phyloP scores from a whole-genome alignment of 2,329 filamentous ascomycete species.

The Claviceps paspali region DNA sequence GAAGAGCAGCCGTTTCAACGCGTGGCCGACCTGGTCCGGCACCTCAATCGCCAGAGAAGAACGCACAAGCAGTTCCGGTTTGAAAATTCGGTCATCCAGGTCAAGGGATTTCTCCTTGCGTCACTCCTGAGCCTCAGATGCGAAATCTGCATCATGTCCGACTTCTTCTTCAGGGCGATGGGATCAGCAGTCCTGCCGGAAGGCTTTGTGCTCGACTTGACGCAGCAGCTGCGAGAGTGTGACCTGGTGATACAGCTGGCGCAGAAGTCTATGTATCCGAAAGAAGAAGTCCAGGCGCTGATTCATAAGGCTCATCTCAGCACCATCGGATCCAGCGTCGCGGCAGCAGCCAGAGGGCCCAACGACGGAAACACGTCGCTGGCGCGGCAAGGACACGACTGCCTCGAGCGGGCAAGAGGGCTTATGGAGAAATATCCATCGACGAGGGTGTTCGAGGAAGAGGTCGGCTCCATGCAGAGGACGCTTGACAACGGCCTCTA shows the following conservation, averaged over 20 bases:
- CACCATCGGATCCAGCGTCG: slow-evolving; percentile 19
- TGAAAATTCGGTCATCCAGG: slow-evolving; percentile 21
- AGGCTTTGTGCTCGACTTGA: slow-evolving; percentile 13
- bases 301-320: slow-evolving; percentile 29
- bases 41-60: slow-evolving; percentile 17
- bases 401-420: neutral
- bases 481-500: slow-evolving; percentile 27
- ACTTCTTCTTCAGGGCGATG: slow-evolving; percentile 15
- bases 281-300: slow-evolving; percentile 33
- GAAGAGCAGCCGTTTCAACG: slow-evolving; percentile 35
- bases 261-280: slow-evolving; percentile 16
- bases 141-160: slow-evolving; percentile 30
- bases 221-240: slow-evolving; percentile 23
- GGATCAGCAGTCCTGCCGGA: neutral
- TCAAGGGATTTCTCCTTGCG: slow-evolving; percentile 25
- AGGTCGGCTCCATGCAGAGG: neutral
- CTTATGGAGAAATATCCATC: neutral
- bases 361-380: neutral
- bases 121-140: slow-evolving; percentile 29
- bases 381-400: neutral
- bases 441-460: neutral
- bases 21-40: slow-evolving; percentile 28
- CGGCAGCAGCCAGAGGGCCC: too few species aligned
- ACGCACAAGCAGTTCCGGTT: slow-evolving; percentile 16
- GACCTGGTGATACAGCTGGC: slow-evolving; percentile 24